These are phyloP conservation scores for Corylus heterophylla DNA, from an alignment of 306 rosid species.

Conservation along the genomic window DNA sequence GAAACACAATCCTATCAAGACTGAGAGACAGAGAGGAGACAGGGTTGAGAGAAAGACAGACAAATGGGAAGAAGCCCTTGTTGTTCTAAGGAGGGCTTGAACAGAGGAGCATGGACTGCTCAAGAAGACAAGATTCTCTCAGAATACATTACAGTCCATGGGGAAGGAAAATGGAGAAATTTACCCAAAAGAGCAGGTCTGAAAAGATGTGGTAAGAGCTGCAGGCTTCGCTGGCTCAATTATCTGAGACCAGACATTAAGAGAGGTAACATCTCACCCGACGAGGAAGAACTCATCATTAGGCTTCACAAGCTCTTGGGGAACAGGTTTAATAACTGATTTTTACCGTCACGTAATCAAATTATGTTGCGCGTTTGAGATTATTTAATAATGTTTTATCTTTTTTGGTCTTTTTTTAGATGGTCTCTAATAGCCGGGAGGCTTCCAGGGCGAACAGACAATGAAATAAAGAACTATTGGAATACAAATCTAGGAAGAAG, in stretches of 20 bases:
- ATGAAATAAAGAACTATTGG: slow-evolving; percentile 17
- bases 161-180: slow-evolving; percentile 13
- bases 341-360: no score
- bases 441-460: slow-evolving; percentile 18
- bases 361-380: no score
- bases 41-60: background rate
- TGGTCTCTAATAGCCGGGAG: slow-evolving; percentile 15
- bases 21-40: background rate
- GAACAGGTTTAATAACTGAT: background rate
- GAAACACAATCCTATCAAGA: background rate
- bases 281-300: slow-evolving; percentile 9
- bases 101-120: slow-evolving; percentile 7
- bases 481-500: background rate
- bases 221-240: slow-evolving; percentile 15
- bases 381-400: background rate
- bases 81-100: slow-evolving; percentile 6
- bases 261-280: slow-evolving; percentile 15
- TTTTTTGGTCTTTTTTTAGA: background rate
- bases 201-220: slow-evolving; percentile 18
- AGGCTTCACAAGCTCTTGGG: slow-evolving; percentile 16
- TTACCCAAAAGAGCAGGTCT: slow-evolving; percentile 5
- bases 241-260: slow-evolving; percentile 12
- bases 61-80: slow-evolving; percentile 10
- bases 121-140: slow-evolving; percentile 4
- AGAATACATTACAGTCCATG: background rate